Percentiles rank a stretch among this genome's conserved stretches.
phyloP scores from a whole-genome alignment of 2,329 filamentous ascomycete genomes.

The Ophiostoma ulmi region DNA sequence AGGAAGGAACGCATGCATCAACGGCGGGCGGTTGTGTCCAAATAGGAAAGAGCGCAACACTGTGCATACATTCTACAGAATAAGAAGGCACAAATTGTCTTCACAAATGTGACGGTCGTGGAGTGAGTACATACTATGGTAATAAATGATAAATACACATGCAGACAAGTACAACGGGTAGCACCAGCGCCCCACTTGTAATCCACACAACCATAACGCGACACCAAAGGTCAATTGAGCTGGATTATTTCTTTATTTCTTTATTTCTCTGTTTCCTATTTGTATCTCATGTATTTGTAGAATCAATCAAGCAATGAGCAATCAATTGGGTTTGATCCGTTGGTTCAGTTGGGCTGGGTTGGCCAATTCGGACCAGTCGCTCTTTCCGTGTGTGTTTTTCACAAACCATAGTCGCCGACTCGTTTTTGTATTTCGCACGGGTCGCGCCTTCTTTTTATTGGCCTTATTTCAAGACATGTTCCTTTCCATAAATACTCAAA shows the following conservation, averaged over 20 bases:
- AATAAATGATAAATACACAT: background rate
- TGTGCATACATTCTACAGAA: background rate
- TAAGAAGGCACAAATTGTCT: background rate
- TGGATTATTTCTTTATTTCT: background rate
- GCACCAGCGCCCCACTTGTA: constrained; percentile 2
- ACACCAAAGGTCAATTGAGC: constrained; percentile 15
- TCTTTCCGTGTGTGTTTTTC: background rate
- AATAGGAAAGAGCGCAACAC: background rate
- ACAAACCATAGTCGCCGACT: background rate
- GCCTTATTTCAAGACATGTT: background rate
- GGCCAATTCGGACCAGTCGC: background rate
- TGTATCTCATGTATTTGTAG: background rate
- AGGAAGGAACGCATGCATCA: constrained; percentile 1
- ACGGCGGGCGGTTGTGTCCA: background rate
- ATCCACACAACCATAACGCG: constrained; percentile 24
- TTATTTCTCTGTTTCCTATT: background rate
- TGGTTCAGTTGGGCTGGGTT: background rate
- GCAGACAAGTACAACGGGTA: background rate
- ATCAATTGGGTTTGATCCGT: background rate
- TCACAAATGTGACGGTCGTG: constrained; percentile 13
- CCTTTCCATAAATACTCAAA: background rate
- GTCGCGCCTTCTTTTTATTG: background rate
- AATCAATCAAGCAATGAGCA: background rate
- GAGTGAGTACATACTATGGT: background rate
- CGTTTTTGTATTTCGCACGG: background rate